A percentile compares a stretch with the other conserved stretches of the same genome.
These are phyloP conservation scores for Cystobasidium slooffiae DNA, from an alignment of 1,284 basidiomycete genomes.

Conservation along the genomic window DNA sequence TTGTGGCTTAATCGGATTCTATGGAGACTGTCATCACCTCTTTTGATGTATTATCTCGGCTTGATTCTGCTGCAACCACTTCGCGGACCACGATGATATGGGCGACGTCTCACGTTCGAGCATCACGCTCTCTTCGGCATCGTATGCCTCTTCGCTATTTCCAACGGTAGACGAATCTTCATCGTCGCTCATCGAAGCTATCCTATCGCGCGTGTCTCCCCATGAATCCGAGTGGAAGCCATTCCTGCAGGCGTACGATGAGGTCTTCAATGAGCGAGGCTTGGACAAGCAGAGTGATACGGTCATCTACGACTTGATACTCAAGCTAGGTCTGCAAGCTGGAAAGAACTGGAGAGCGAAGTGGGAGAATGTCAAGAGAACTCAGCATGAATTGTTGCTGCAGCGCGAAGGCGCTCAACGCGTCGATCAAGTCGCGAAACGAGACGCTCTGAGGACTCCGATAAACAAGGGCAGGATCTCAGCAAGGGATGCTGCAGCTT, in stretches of 20 bases:
- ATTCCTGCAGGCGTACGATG: constrained; percentile 33
- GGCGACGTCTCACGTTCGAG: constrained; percentile 40
- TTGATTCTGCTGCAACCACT: constrained; percentile 20
- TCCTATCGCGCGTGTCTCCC: constrained; percentile 33
- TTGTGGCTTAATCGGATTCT: too few species aligned
- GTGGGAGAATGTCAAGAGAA: constrained; percentile 42
- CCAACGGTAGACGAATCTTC: constrained; percentile 24
- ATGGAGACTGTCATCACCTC: too few species aligned
- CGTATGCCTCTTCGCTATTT: constrained; percentile 42
- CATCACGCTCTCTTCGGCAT: constrained; percentile 34
- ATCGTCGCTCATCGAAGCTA: constrained; percentile 30
- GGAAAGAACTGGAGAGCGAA: constrained; percentile 44
- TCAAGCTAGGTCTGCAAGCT: constrained; percentile 39
- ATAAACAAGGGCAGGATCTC: constrained; percentile 7
- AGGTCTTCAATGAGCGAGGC: constrained; percentile 41
- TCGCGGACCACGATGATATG: constrained; percentile 27
- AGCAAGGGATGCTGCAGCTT: neutral
- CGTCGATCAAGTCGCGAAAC: constrained; percentile 28
- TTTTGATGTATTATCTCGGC: neutral
- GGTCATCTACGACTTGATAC: constrained; percentile 39
- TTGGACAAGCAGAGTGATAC: constrained; percentile 36
- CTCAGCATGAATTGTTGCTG: constrained; percentile 28
- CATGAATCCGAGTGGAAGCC: constrained; percentile 32
- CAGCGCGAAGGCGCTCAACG: constrained; percentile 26
- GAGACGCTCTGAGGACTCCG: constrained; percentile 10